Conservation (phyloP, 495 filamentous ascomycete species). For the Penicillium cinerascens region DNA sequence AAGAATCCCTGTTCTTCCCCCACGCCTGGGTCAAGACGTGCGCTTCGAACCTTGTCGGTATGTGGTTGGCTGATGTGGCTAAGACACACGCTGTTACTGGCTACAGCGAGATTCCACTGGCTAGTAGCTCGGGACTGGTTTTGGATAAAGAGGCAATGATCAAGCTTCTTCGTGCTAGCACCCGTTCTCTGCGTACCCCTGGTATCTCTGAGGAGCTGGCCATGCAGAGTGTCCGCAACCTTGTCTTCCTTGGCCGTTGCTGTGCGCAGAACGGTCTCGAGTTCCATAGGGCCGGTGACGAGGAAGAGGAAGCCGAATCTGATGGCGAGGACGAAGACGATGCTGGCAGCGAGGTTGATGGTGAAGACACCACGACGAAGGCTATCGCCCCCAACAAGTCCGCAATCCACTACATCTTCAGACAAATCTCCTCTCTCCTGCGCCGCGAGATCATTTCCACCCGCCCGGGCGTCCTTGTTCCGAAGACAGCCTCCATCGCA, state of each 20-base stretch:
- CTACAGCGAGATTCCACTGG: slow-evolving; percentile 56
- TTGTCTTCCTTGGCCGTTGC: slow-evolving; percentile 69
- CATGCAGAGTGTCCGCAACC: slow-evolving; percentile 68
- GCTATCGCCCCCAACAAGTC: slow-evolving; percentile 25
- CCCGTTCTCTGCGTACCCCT: slow-evolving; percentile 63
- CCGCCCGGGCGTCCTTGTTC: slow-evolving; percentile 54
- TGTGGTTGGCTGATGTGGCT: slow-evolving; percentile 76
- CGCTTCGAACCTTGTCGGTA: slow-evolving; percentile 67
- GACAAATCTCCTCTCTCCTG: slow-evolving; percentile 69
- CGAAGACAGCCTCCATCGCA: slow-evolving; percentile 73
- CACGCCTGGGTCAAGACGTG: slow-evolving; percentile 74
- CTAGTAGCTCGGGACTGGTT: slow-evolving; percentile 65
- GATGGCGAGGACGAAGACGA: slow-evolving; percentile 39
- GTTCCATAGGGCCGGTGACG: slow-evolving; percentile 38
- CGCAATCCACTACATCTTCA: slow-evolving; percentile 70
- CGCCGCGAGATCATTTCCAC: slow-evolving; percentile 69
- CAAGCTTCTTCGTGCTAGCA: slow-evolving; percentile 57
- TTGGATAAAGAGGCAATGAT: slow-evolving; percentile 63
- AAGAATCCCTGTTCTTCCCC: slow-evolving; percentile 65
- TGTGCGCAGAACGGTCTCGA: slow-evolving; percentile 61
- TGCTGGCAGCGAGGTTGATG: slow-evolving; percentile 19
- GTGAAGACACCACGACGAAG: slow-evolving; percentile 31
- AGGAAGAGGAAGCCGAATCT: slow-evolving; percentile 37
- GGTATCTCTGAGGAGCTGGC: slow-evolving; percentile 65
- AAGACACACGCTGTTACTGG: slow-evolving; percentile 52